These are phyloP conservation scores for Didymella glomerata DNA, from an alignment of 2,329 filamentous ascomycete genomes.

Conservation along the genomic window DNA sequence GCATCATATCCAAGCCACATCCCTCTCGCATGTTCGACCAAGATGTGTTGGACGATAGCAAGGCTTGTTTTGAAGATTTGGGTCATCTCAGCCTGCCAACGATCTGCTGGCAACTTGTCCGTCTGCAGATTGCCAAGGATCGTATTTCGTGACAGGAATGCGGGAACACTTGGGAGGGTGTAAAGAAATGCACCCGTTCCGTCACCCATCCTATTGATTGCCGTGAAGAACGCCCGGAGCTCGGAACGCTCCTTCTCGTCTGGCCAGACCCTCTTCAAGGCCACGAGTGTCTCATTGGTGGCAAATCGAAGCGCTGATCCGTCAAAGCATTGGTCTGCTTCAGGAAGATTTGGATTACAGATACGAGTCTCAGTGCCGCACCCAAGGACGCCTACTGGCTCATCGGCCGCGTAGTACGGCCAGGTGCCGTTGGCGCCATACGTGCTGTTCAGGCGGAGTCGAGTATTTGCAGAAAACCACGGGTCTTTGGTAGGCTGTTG, in stretches of 20 bases:
- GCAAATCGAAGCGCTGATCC: neutral
- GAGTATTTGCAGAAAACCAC: constrained; percentile 8
- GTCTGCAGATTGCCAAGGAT: neutral
- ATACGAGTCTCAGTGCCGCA: neutral
- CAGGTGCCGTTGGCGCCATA: neutral
- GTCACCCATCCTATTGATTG: neutral
- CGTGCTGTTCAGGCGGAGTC: neutral
- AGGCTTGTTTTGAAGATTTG: neutral
- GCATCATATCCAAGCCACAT: neutral
- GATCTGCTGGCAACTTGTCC: neutral
- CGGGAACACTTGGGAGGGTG: neutral
- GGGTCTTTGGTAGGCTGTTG: neutral
- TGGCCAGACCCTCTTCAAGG: neutral
- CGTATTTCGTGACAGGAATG: neutral
- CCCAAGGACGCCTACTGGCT: neutral
- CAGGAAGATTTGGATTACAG: neutral
- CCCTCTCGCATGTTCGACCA: neutral
- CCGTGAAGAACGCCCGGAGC: neutral
- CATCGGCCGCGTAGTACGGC: neutral
- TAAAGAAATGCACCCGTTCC: neutral
- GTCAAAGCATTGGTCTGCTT: neutral
- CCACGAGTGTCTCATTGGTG: neutral
- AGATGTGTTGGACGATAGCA: neutral
- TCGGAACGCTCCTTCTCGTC: neutral
- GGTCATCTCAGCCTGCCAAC: neutral